phyloP scores from a whole-genome alignment of 2,329 filamentous ascomycete species.

The Fusarium sulawesiense region DNA sequence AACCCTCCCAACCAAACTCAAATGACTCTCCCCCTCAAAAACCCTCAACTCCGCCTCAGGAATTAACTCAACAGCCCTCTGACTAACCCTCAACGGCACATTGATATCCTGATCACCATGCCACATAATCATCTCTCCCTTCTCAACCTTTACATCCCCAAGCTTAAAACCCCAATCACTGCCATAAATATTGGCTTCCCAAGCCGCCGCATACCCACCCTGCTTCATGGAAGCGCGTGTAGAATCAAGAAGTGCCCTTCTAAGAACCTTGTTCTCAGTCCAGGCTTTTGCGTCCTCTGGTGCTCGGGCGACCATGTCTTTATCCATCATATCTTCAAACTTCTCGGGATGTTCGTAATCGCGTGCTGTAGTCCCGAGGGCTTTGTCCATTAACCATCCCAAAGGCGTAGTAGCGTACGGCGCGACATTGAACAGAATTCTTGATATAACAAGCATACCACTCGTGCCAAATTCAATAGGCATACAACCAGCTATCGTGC shows the following conservation, averaged over 20 bases:
- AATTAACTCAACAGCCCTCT: conserved; percentile 15
- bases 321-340: conserved; percentile 11
- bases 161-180: conserved; percentile 29
- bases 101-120: conserved; percentile 26
- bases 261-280: background rate
- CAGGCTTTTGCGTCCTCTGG: conserved; percentile 10
- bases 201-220: conserved; percentile 14
- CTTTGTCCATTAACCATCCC: conserved; percentile 15
- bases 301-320: conserved; percentile 18
- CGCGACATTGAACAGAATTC: conserved; percentile 3
- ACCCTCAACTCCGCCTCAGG: conserved; percentile 17
- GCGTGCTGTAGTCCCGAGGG: conserved; percentile 4
- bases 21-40: conserved; percentile 24
- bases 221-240: conserved; percentile 17
- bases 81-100: conserved; percentile 15
- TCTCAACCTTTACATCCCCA: conserved; percentile 21
- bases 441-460: conserved; percentile 11
- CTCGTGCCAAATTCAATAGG: conserved; percentile 22
- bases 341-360: conserved; percentile 25
- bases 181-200: conserved; percentile 25
- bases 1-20: conserved; percentile 16
- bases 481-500: conserved; percentile 21
- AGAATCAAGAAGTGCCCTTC: background rate
- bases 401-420: conserved; percentile 8
- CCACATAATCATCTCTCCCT: conserved; percentile 28